A percentile compares a stretch with the other conserved stretches of the same genome.
Evolutionary conservation across 805 yeast species (phyloP).

Genomic region (Yamadazyma kitorensis): DNA sequence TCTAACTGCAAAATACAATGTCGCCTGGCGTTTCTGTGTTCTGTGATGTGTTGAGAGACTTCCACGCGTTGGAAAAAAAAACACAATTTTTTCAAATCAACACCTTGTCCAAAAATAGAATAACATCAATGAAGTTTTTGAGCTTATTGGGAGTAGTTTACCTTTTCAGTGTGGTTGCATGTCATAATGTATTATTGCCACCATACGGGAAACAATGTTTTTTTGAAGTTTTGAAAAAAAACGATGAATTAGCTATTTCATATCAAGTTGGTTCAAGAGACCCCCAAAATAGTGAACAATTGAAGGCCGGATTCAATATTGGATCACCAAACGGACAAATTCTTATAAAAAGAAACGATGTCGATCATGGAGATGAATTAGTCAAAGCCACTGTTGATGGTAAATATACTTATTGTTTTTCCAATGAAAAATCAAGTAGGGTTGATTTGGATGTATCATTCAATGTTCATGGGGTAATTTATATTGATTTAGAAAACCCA

Average conservation of each 20-base stretch:
- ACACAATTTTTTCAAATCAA: no score
- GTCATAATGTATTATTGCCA: constrained; percentile 81
- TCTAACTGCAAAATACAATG: no score
- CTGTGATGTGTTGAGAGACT: no score
- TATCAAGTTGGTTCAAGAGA: constrained; percentile 95
- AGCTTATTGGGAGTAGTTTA: constrained; percentile 9
- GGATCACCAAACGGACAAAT: constrained; percentile 45
- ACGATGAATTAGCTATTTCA: constrained; percentile 82
- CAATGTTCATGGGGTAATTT: constrained; percentile 91
- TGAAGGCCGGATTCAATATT: constrained; percentile 59
- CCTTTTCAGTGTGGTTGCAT: constrained; percentile 27
- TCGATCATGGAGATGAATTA: constrained; percentile 78
- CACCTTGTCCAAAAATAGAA: constrained; percentile 1
- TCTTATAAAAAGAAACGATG: constrained; percentile 47
- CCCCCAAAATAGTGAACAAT: constrained; percentile 63
- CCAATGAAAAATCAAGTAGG: constrained; percentile 73
- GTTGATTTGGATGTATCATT: constrained; percentile 89
- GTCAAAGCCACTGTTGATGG: constrained; percentile 67
- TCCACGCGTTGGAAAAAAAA: no score
- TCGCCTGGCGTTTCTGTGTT: no score
- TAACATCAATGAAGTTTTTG: constrained; percentile 10
- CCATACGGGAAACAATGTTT: constrained; percentile 87
- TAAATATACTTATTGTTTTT: constrained; percentile 83
- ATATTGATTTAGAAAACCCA: constrained; percentile 75
- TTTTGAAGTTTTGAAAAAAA: constrained; percentile 74